phyloP scores from a whole-genome alignment of 148 eudicot species.

The Bassia scoparia region DNA sequence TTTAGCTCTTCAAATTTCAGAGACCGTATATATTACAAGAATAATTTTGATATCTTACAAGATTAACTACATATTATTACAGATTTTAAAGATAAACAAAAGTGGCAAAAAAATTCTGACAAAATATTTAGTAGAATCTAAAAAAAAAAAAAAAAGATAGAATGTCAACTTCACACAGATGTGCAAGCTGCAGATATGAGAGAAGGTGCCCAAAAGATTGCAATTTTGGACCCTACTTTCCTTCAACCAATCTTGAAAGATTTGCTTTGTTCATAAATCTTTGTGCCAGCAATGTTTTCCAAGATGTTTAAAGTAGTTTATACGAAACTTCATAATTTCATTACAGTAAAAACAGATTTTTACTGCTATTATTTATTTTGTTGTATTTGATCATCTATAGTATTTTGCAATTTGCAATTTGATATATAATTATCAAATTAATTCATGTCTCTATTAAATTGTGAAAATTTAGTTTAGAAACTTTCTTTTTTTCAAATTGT shows the following conservation, averaged over 20 bases:
- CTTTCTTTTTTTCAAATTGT: no score
- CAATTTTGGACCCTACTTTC: constrained; percentile 38
- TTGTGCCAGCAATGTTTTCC: constrained; percentile 42
- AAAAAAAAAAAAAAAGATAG: background rate
- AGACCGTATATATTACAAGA: background rate
- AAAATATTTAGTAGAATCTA: background rate
- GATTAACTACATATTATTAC: constrained; percentile 16
- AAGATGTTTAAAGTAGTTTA: constrained; percentile 45
- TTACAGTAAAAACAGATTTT: no score
- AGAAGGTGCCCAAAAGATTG: constrained; percentile 47
- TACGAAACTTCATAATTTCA: no score
- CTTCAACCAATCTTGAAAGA: constrained; percentile 36
- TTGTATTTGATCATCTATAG: no score
- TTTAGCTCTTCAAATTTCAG: background rate
- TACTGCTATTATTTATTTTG: no score
- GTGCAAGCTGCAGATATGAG: constrained; percentile 47
- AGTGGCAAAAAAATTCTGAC: background rate
- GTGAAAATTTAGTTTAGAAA: no score
- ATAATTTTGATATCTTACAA: constrained; percentile 11
- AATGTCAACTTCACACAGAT: constrained; percentile 39
- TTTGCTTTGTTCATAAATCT: constrained; percentile 44
- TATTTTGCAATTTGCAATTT: no score
- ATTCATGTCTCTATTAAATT: no score
- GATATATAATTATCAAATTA: no score
- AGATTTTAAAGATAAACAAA: constrained; percentile 1